Base-by-base conservation (phyloP, 2,329 filamentous ascomycete species). In the Fusarium buharicum region DNA sequence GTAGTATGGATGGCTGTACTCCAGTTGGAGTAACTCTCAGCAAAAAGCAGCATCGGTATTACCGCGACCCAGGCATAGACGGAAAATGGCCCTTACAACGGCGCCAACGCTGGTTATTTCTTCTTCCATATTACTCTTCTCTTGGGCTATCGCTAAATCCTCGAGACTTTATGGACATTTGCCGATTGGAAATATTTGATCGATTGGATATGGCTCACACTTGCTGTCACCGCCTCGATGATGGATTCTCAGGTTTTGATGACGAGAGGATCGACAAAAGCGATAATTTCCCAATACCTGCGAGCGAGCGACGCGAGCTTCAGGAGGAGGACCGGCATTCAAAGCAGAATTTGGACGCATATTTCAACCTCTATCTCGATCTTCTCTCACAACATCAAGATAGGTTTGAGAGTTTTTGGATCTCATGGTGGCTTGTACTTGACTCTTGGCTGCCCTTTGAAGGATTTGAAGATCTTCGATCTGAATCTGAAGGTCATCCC, bases 101-200 rank as follows among this genome's bases (percentile, higher is more conserved):
- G 14, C 48, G 48, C 9, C 49, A 17, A n/a, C 49, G 31, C 24
- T 51, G 49, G 49, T 16, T 51, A 4, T 24, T 45, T 10, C 16
- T n/a, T 6, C 2, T 51, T 8, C 6, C 49, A 5, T 4, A 39
- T 8, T 51, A 51, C 5, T 36, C 49, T 10, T 51, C 13, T 2
- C 7, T 51, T 5, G 49, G 39, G 4, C 16, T 51, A 1, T 31
- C 24, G 4, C 6, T 44, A 16, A 2, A 14, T 20, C 13, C 8
- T 12, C 30, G 38, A 22, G 28, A 17, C 3, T 38, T 51, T 11
- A 10, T 31, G 4, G 49, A 51, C 6, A 17, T 51, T 17, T 51
- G 39, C 39, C 30, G 49, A 4, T 22, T 51, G 16, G 49, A 45
- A 16, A 22, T 51, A 13, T 51, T 51, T 6, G 49, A 51, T 37